phyloP scores from a whole-genome alignment of 2,329 filamentous ascomycete genomes.

The Cephalotrichum gorgonifer region DNA sequence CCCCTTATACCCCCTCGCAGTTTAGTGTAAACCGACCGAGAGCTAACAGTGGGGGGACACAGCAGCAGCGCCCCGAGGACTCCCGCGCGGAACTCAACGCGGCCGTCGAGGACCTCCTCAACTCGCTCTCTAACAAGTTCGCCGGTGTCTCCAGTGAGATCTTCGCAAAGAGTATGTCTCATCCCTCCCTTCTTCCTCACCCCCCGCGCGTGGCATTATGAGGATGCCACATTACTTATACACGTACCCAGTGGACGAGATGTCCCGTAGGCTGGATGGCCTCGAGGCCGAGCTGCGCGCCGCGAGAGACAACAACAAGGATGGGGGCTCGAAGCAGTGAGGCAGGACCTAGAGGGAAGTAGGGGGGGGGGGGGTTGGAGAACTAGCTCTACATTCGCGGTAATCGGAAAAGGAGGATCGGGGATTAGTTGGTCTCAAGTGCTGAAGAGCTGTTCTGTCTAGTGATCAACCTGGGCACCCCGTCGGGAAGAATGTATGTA shows the following conservation, averaged over 20 bases:
- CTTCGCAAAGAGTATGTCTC: slow-evolving; percentile 68
- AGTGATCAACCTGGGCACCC: too few species aligned
- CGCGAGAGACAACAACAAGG: slow-evolving; percentile 33
- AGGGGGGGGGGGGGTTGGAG: neutral
- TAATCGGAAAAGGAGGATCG: too few species aligned
- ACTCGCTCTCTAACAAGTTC: slow-evolving; percentile 78
- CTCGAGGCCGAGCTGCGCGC: slow-evolving; percentile 64
- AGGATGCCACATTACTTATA: neutral
- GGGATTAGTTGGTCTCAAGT: too few species aligned
- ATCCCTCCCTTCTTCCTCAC: neutral
- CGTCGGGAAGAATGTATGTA: too few species aligned
- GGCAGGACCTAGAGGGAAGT: neutral
- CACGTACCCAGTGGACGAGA: slow-evolving; percentile 68
- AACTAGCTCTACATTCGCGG: too few species aligned
- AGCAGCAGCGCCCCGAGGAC: neutral
- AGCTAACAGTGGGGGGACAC: neutral
- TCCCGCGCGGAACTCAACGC: slow-evolving; percentile 56
- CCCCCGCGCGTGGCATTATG: neutral
- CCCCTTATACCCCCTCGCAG: neutral
- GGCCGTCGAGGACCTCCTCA: slow-evolving; percentile 78
- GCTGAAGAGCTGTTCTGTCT: too few species aligned
- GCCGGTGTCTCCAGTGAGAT: slow-evolving; percentile 76
- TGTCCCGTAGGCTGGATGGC: slow-evolving; percentile 76
- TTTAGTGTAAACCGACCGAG: too few species aligned
- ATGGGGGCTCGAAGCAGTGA: slow-evolving; percentile 1